Evolutionary conservation across 352 stramenopile species (phyloP), one percentile per base, ranked within the genome.

Genomic region (Elongisporangium anandrum): DNA sequence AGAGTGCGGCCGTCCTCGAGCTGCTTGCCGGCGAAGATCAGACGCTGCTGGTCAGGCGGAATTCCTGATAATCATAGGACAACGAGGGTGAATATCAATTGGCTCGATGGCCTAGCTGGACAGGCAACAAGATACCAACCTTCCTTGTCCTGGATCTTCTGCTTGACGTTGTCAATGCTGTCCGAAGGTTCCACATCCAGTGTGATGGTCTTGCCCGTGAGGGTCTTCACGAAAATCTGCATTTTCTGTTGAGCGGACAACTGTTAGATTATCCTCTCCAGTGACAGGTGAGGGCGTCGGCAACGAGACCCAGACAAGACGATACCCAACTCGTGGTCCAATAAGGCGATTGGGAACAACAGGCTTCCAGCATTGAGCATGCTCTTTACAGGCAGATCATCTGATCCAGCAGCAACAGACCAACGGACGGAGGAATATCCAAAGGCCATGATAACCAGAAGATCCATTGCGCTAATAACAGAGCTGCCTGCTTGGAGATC

Each of bases 101-200:
- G 9, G 34, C 24, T 13, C 26, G n/a, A 26, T 66, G 16, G 16
- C 8, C 12, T 20, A 19, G 19, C 38, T 24, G 20, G 4, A 59
- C 10, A 52, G 21, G 60, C 45, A 64, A 21, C 19, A n/a, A 51
- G 13, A 63, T 3, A 80, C 78, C 0, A 38, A 87, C 84, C 98
- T 83, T 99, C 98, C 92, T 99, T 99, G 84, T 99, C 98, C 87
- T 99, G 98, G 73, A 99, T 99, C 94, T 99, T 99, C 65, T 96
- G 88, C 93, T 99, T 99, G 63, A 99, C 97, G 87, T 99, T 99
- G 79, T 99, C 97, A 88, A 99, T 99, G 64, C 94, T 98, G 81
- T 99, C 98, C 47, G 87, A 97, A 47, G 98, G 95, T 82, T 99
- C 98, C 50, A 99, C 97, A 86, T 99, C 97, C 54, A 99, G 85